Base-by-base conservation (phyloP, 768 basidiomycete species). In the Kwoniella sp. region DNA sequence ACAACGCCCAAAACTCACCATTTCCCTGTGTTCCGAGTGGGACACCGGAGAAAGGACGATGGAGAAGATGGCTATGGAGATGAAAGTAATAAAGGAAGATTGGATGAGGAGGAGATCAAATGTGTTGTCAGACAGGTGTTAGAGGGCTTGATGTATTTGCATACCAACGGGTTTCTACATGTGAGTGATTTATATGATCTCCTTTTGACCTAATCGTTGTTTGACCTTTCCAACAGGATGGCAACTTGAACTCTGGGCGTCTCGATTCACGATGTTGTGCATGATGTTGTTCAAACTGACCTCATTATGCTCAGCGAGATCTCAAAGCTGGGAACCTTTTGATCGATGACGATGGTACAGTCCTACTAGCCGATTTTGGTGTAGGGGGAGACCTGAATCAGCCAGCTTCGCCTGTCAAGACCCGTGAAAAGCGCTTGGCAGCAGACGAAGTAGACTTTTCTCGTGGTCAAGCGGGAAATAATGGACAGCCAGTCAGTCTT, bases 311-410 rank as follows among this genome's bases (percentile, higher is more conserved):
- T n/a, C 91, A 97, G 76, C 86, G 94, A 26, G 94, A 97, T 74
- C 80, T 97, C 72, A 97, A 97, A 80, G 91, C 92, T 2, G 94
- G 91, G 13, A 97, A 97, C 75, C 83, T 97, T 10, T 87, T 97
- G 53, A 86, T 95, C 57, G 92, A 94, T 69, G 89, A 60, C 1
- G 77, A 79, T 52, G 80, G 78, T 17, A 80, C 80, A 0, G 91
- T 96, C 30, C 85, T 97, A 2, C 81, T 96, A 13, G 93, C 92
- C 33, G 94, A 97, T 80, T 85, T 97, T 33, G 94, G 94, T 3
- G 93, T 95, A 25, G 92, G 92, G 0, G 91, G 90, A 4, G 87
- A 90, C 67, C 83, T 95, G 9, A 79, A 86, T 48, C 90, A 92
- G 65, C 57, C 58, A 1, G 52, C 63, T 54, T 64, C 57, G 19